Percentiles rank a stretch among this genome's conserved stretches.
phyloP scores from a whole-genome alignment of 164 flowering plant genomes.

The Vitis cinerea region DNA sequence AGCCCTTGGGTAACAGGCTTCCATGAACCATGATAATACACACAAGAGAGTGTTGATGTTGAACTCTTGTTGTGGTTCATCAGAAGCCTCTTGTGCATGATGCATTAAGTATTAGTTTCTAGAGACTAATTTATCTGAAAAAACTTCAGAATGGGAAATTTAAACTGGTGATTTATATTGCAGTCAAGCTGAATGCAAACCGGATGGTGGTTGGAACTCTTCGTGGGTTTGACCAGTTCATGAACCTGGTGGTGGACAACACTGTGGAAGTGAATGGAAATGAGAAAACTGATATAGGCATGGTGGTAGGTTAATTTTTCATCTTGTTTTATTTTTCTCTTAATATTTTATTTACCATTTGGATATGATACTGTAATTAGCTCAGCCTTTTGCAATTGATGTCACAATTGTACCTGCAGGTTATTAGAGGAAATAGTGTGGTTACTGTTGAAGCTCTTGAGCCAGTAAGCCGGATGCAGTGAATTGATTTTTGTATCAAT shows the following conservation, averaged over 20 bases:
- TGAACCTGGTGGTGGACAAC: constrained; percentile 77
- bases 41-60: too few species aligned
- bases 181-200: constrained; percentile 79
- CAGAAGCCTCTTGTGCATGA: too few species aligned
- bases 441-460: constrained; percentile 78
- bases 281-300: constrained; percentile 71
- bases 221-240: constrained; percentile 79
- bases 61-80: too few species aligned
- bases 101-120: too few species aligned
- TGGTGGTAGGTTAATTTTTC: constrained; percentile 57
- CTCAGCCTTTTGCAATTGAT: not conserved
- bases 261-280: constrained; percentile 65
- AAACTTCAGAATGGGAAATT: not conserved
- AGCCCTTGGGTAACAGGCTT: too few species aligned
- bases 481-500: not conserved
- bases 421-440: constrained; percentile 67
- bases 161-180: constrained; percentile 13
- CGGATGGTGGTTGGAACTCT: constrained; percentile 70
- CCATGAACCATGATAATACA: too few species aligned
- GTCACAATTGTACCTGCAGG: constrained; percentile 27
- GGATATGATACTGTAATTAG: not conserved
- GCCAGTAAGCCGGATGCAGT: constrained; percentile 45
- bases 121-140: too few species aligned
- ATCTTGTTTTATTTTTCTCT: not conserved
- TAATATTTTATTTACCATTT: not conserved